Evolutionary conservation across 164 flowering plant genomes (phyloP).

Genomic region (Aristolochia fimbriata): DNA sequence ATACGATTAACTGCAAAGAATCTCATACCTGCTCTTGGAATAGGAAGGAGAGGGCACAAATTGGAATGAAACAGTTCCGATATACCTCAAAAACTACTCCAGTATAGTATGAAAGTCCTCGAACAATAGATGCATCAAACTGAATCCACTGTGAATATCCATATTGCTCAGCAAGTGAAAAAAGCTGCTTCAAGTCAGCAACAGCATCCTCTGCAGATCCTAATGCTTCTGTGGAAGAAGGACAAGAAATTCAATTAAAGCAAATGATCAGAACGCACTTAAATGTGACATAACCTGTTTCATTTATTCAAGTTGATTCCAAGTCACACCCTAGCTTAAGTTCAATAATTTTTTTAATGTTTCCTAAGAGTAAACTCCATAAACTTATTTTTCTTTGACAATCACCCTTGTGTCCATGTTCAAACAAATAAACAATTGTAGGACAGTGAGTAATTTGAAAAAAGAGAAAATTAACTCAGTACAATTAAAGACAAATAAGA

Average conservation of each 20-base stretch:
- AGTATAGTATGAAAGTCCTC: constrained; percentile 96
- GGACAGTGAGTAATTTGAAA: no score
- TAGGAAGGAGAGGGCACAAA: background rate
- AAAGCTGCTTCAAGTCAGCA: constrained; percentile 62
- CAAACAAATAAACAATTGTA: no score
- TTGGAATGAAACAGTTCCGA: background rate
- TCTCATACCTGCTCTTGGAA: no score
- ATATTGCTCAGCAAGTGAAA: constrained; percentile 80
- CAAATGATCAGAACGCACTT: background rate
- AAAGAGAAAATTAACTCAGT: no score
- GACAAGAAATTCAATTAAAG: background rate
- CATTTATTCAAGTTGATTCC: background rate
- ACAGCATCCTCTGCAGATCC: constrained; percentile 70
- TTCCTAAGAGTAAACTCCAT: no score
- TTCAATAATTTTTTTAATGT: no score
- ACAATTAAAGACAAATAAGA: no score
- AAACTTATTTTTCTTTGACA: no score
- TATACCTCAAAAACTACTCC: constrained; percentile 94
- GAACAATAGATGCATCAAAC: constrained; percentile 94
- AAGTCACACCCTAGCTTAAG: no score
- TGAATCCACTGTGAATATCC: constrained; percentile 95
- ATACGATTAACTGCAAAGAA: background rate
- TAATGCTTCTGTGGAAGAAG: constrained; percentile 43
- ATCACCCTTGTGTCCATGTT: no score
- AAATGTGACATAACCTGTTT: background rate